Conservation (phyloP, 305 asterid genomes). For the Andrographis paniculata region DNA sequence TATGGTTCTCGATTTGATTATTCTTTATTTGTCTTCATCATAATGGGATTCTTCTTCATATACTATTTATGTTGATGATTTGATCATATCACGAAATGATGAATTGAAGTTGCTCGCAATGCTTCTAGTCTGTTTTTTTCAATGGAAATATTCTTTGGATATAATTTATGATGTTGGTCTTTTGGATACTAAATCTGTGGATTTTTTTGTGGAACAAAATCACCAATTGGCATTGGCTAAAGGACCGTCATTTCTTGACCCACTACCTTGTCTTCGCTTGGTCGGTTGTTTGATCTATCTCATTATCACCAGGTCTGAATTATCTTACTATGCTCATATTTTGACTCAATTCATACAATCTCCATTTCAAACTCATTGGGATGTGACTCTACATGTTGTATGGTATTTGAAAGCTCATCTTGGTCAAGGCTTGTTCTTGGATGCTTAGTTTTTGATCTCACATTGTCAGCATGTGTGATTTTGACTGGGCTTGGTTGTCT, state of each 20-base stretch:
- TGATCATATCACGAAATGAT: too few relatives aligned
- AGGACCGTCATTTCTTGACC: neutral
- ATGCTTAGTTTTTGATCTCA: neutral
- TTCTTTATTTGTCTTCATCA: too few relatives aligned
- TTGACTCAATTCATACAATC: conserved; percentile 10
- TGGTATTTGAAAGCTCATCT: conserved; percentile 12
- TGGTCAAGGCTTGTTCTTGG: conserved; percentile 5
- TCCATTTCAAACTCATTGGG: conserved; percentile 10
- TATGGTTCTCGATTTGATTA: too few relatives aligned
- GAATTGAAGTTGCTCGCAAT: conserved; percentile 11
- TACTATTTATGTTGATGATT: too few relatives aligned
- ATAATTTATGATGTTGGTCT: conserved; percentile 5
- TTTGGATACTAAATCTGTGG: conserved; percentile 6
- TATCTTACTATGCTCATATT: neutral
- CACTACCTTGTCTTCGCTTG: neutral
- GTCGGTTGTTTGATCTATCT: conserved; percentile 15
- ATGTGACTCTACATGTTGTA: conserved; percentile 1
- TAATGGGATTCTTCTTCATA: too few relatives aligned
- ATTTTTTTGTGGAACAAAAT: conserved; percentile 4
- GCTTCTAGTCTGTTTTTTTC: conserved; percentile 1
- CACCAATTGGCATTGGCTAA: neutral
- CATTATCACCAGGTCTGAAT: neutral
- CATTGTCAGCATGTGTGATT: conserved; percentile 11
- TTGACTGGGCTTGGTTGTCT: conserved; percentile 17
- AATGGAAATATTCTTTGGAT: conserved; percentile 16